Conservation (phyloP, 306 rosid genomes). For the Fagus sylvatica region DNA sequence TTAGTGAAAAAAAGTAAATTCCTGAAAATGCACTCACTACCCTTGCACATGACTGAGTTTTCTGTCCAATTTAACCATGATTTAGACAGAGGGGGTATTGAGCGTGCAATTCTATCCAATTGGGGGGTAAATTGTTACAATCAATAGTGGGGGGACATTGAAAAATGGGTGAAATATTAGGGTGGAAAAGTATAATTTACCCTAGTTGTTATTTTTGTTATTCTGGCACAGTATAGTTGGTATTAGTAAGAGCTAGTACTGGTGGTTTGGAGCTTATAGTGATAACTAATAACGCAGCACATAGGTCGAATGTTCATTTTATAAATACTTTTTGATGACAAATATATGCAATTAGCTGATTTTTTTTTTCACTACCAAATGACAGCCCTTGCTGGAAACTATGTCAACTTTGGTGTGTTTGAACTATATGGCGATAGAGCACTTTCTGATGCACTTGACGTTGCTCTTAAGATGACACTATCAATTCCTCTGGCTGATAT, state of each 20-base stretch:
- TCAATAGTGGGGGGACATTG: no score
- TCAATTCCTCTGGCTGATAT: slow-evolving; percentile 92
- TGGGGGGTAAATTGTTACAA: no score
- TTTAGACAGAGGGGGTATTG: no score
- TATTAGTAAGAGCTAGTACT: not conserved
- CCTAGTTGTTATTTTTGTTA: not conserved
- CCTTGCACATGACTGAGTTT: no score
- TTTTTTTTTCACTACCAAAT: slow-evolving; percentile 23
- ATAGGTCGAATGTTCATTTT: not conserved
- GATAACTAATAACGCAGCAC: not conserved
- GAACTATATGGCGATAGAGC: slow-evolving; percentile 97
- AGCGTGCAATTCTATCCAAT: no score
- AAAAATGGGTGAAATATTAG: no score
- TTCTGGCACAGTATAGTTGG: not conserved
- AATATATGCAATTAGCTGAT: slow-evolving; percentile 16
- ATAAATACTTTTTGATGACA: not conserved
- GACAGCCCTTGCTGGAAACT: slow-evolving; percentile 95
- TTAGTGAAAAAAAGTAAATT: no score
- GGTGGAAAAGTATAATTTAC: no score
- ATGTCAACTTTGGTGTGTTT: slow-evolving; percentile 97
- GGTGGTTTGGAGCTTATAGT: not conserved
- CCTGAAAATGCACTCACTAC: no score
- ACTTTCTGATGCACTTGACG: slow-evolving; percentile 83
- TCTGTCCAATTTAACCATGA: no score
- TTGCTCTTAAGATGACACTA: slow-evolving; percentile 86